These are phyloP conservation scores for Fusarium odoratissimum DNA, from an alignment of 2,329 filamentous ascomycete genomes.

Conservation along the genomic window DNA sequence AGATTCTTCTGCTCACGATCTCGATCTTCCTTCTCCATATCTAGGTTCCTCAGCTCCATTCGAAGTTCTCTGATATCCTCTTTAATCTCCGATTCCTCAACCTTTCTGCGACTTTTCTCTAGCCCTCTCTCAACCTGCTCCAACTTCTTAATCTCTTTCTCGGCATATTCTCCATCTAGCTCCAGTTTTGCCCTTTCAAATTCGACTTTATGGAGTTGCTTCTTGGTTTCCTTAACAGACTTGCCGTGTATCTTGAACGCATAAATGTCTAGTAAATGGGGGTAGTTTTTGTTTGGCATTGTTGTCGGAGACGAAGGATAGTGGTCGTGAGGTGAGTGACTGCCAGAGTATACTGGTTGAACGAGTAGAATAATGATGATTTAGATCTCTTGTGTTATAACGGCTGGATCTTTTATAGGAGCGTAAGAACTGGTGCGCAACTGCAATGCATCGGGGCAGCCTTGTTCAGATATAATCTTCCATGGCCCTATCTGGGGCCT, in stretches of 20 bases:
- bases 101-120: not conserved
- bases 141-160: not conserved
- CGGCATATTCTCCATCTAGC: not conserved
- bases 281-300: not conserved
- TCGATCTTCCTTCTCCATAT: not conserved
- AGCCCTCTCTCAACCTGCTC: too few species aligned
- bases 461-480: not conserved
- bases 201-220: not conserved
- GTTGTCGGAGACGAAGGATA: not conserved
- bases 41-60: not conserved
- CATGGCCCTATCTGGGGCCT: accelerated
- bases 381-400: not conserved
- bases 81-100: not conserved
- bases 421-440: too few species aligned
- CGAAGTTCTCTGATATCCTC: not conserved
- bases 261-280: not conserved
- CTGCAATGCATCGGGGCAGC: not conserved
- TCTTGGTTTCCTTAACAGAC: not conserved
- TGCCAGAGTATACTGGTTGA: too few species aligned
- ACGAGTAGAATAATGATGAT: not conserved
- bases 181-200: not conserved
- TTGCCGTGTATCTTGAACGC: not conserved
- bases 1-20: not conserved
- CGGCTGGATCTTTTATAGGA: accelerated
- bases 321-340: not conserved